Conservation (phyloP, 306 rosid species). For the Prunus campanulata region DNA sequence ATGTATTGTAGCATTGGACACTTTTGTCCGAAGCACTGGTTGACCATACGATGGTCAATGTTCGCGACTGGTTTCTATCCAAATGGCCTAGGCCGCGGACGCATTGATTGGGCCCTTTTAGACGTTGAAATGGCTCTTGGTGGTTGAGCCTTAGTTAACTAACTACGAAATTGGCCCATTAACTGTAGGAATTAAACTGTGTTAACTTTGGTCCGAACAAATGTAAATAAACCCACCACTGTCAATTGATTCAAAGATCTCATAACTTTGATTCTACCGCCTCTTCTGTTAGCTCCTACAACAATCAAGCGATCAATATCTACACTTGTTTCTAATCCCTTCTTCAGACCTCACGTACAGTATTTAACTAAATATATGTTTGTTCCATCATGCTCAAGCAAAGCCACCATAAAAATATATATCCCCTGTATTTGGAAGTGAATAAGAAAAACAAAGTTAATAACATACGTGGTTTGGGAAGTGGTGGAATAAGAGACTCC, state of each 20-base stretch:
- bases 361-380: constrained; percentile 77
- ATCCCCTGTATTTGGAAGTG: constrained; percentile 38
- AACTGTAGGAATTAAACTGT: too few species aligned
- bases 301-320: constrained; percentile 52
- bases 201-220: too few species aligned
- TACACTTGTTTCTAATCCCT: constrained; percentile 27
- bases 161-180: too few species aligned
- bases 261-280: constrained; percentile 80
- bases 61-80: too few species aligned
- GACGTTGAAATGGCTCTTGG: too few species aligned
- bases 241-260: constrained; percentile 51
- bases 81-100: too few species aligned
- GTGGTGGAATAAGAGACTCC: constrained; percentile 44
- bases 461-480: constrained; percentile 52
- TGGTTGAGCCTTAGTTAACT: too few species aligned
- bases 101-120: too few species aligned
- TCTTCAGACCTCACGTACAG: constrained; percentile 69
- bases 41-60: too few species aligned
- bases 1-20: too few species aligned
- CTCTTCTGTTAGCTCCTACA: constrained; percentile 91
- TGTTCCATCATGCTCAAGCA: constrained; percentile 85
- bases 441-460: background rate
- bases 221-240: constrained; percentile 38
- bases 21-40: too few species aligned
- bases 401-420: constrained; percentile 71